phyloP scores from a whole-genome alignment of 164 flowering plant genomes.

The Sextonia rubra region DNA sequence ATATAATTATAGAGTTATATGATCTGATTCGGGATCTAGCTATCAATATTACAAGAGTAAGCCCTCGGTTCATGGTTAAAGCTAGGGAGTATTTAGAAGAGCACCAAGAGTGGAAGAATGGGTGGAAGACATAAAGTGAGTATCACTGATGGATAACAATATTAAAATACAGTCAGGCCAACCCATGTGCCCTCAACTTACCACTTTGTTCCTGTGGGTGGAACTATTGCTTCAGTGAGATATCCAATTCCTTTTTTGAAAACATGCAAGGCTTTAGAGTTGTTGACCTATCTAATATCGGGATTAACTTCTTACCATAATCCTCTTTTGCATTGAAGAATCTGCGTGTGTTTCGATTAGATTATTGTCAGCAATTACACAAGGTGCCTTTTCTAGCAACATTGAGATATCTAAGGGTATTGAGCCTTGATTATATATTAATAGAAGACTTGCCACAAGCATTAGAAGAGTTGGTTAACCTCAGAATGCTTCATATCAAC shows the following conservation, averaged over 20 bases:
- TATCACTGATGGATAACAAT: constrained; percentile 9
- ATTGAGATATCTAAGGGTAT: not conserved
- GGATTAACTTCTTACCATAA: not conserved
- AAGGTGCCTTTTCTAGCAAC: constrained; percentile 1
- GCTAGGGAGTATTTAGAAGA: too few species aligned
- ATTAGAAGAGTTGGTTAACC: not conserved
- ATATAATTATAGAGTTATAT: constrained; percentile 27
- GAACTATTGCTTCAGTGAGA: not conserved
- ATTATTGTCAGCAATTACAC: not conserved
- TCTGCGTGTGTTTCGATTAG: not conserved
- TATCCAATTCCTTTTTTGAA: not conserved
- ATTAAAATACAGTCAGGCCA: not conserved
- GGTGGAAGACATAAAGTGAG: not conserved
- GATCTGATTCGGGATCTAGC: constrained; percentile 34
- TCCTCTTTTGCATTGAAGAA: not conserved
- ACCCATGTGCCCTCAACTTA: not conserved
- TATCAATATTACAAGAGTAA: constrained; percentile 2
- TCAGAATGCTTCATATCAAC: not conserved
- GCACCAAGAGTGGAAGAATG: constrained; percentile 10
- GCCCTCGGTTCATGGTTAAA: constrained; percentile 11
- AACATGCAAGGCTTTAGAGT: too few species aligned
- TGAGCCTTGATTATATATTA: not conserved
- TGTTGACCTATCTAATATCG: not conserved
- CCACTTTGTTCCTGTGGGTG: not conserved
- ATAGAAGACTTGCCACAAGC: not conserved